Evolutionary conservation across 108 stramenopile genomes (phyloP).

Genomic region (Skeletonema tropicum): DNA sequence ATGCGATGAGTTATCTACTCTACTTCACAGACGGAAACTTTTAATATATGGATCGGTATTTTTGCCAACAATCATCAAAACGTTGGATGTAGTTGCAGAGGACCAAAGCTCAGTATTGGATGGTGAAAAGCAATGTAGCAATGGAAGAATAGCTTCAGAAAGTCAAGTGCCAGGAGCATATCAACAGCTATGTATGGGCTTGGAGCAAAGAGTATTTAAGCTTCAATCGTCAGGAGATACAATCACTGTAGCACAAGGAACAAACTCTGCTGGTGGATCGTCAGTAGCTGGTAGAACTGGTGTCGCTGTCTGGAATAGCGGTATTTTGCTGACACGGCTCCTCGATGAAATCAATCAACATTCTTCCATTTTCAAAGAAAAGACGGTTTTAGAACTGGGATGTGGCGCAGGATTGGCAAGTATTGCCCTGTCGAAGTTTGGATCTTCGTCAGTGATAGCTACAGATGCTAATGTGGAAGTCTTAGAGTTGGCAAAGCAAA

Average conservation of each 20-base stretch:
- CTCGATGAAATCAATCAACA: conserved; percentile 32
- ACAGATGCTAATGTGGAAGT: conserved; percentile 72
- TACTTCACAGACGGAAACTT: neutral
- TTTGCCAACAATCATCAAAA: neutral
- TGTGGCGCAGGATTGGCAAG: conserved; percentile 60
- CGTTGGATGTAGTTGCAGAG: neutral
- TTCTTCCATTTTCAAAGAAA: conserved; percentile 24
- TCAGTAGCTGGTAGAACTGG: conserved; percentile 26
- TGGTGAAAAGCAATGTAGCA: conserved; percentile 21
- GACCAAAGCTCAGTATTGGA: neutral
- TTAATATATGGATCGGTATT: neutral
- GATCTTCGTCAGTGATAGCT: conserved; percentile 49
- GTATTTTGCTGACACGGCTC: conserved; percentile 66
- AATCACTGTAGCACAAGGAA: conserved; percentile 33
- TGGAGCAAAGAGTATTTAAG: conserved; percentile 43
- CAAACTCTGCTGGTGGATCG: conserved; percentile 23
- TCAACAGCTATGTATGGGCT: conserved; percentile 62
- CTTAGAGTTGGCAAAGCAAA: conserved; percentile 47
- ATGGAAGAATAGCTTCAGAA: conserved; percentile 49
- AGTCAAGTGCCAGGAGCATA: conserved; percentile 74
- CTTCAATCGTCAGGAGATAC: conserved; percentile 30
- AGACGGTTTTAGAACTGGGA: conserved; percentile 61
- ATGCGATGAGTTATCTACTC: neutral
- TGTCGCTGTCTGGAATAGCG: conserved; percentile 48
- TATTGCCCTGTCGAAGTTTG: conserved; percentile 54